Base-by-base conservation (phyloP, 345 rosid species). In the Syzygium aqueum region DNA sequence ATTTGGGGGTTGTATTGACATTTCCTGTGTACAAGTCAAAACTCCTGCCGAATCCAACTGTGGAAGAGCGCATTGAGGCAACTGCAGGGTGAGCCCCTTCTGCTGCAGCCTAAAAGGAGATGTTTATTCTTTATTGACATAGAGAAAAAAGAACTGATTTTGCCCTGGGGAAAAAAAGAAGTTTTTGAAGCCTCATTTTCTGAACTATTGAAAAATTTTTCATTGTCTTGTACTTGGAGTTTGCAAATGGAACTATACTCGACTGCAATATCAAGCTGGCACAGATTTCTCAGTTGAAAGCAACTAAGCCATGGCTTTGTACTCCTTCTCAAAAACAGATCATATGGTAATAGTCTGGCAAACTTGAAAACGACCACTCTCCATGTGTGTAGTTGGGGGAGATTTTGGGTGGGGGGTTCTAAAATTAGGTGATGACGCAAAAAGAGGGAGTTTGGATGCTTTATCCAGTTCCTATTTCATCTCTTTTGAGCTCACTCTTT, bases 1-100 rank as follows among this genome's bases (percentile, higher is more conserved):
- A 97, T 93, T 97, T 97, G 52, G 99, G 99, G 80, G 99, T 97
- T 65, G 99, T 97, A 77, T 90, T 97, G 92, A 97, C 99, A n/a
- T 95, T 97, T 88, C 99, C 99, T 87, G 99, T 97, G 77, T 97
- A 97, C 91, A 97, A 94, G 87, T 93, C 93, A 28, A 95, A 95
- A 92, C 98, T 97, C 77, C 95, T 98, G 49, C 89, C 80, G 27
- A 91, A 85, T 51, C 98, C 99, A 5, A 92, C 97, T 5, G 92
- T 87, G 56, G 89, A 93, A 37, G 94, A 96, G 86, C 96, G 99
- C 82, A 94, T 95, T 53, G 94, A 92, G 87, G 97, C 99, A 85
- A 94, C 98, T 87, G 99, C 94, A 23, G 99, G 99, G 99, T 96
- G 89, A 91, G 91, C 89, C 43, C 65, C 54, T 33, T 78, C 14